A percentile compares a stretch with the other conserved stretches of the same genome.
These are phyloP conservation scores for Casuarina equisetifolia DNA, from an alignment of 306 rosid species.

Conservation along the genomic window DNA sequence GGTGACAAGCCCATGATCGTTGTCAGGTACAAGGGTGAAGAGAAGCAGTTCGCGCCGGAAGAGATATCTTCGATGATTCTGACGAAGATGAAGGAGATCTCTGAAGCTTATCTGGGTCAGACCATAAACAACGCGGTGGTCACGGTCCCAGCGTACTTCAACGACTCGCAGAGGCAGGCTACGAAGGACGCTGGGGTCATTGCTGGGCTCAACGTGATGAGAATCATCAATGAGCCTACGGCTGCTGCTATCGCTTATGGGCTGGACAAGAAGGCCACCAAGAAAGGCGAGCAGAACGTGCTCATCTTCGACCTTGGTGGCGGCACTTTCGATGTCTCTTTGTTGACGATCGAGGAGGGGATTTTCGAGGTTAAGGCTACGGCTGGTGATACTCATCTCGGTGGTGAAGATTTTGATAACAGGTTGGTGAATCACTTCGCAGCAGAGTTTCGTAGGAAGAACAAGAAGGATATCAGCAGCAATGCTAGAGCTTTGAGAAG, in stretches of 20 bases:
- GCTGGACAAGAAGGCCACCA: slow-evolving; percentile 65
- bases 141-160: slow-evolving; percentile 82
- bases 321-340: slow-evolving; percentile 76
- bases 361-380: slow-evolving; percentile 89
- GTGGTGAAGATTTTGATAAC: slow-evolving; percentile 87
- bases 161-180: slow-evolving; percentile 84
- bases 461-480: slow-evolving; percentile 74
- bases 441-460: slow-evolving; percentile 56
- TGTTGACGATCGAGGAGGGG: slow-evolving; percentile 73
- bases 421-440: slow-evolving; percentile 80
- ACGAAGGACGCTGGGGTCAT: slow-evolving; percentile 78
- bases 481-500: slow-evolving; percentile 72
- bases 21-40: slow-evolving; percentile 66
- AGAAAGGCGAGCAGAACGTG: slow-evolving; percentile 73
- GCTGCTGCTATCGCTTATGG: slow-evolving; percentile 89
- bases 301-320: slow-evolving; percentile 77
- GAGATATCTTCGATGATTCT: slow-evolving; percentile 85
- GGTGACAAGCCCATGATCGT: slow-evolving; percentile 76
- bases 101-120: slow-evolving; percentile 68
- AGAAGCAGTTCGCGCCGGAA: slow-evolving; percentile 58
- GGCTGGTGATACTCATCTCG: slow-evolving; percentile 78
- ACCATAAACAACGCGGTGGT: slow-evolving; percentile 62
- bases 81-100: slow-evolving; percentile 61
- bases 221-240: slow-evolving; percentile 81
- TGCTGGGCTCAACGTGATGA: slow-evolving; percentile 60